Evolutionary conservation across 192 early-diverging fungal species (phyloP).

Genomic region (Coemansia erecta): DNA sequence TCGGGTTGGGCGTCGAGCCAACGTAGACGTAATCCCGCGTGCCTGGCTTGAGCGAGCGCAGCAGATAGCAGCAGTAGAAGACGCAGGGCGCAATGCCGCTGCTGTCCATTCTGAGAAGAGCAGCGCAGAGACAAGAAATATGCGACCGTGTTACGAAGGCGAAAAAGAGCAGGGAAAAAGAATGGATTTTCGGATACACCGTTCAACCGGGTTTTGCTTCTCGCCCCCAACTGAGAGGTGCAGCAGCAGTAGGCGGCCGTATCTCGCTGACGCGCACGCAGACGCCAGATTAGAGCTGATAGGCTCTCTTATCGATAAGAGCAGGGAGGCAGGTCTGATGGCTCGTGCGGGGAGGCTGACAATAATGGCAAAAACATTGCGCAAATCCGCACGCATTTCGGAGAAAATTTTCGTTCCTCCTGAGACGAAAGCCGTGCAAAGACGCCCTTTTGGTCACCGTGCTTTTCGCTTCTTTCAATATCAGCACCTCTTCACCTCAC

Average conservation of each 20-base stretch:
- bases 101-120: slow-evolving; percentile 1
- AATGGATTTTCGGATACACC: not conserved
- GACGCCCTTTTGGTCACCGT: too few species aligned
- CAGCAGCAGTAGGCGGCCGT: too few species aligned
- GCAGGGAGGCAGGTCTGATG: not conserved
- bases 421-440: too few species aligned
- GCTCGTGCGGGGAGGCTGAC: slow-evolving; percentile 1
- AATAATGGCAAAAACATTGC: not conserved
- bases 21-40: slow-evolving; percentile 31
- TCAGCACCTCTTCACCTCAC: not conserved
- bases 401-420: too few species aligned
- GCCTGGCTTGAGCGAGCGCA: slow-evolving; percentile 45
- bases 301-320: not conserved
- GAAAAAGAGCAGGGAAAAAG: not conserved
- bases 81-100: slow-evolving; percentile 2
- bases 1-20: slow-evolving; percentile 50
- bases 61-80: slow-evolving; percentile 54
- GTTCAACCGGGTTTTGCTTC: not conserved
- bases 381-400: slow-evolving; percentile 5
- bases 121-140: not conserved
- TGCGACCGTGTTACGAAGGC: not conserved
- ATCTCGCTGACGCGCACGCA: not conserved
- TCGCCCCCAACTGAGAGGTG: not conserved
- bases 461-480: too few species aligned
- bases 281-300: not conserved